Evolutionary conservation across 2,329 filamentous ascomycete species (phyloP), one percentile per base, ranked within the genome.

Genomic region (Stemphylium vesicarium): DNA sequence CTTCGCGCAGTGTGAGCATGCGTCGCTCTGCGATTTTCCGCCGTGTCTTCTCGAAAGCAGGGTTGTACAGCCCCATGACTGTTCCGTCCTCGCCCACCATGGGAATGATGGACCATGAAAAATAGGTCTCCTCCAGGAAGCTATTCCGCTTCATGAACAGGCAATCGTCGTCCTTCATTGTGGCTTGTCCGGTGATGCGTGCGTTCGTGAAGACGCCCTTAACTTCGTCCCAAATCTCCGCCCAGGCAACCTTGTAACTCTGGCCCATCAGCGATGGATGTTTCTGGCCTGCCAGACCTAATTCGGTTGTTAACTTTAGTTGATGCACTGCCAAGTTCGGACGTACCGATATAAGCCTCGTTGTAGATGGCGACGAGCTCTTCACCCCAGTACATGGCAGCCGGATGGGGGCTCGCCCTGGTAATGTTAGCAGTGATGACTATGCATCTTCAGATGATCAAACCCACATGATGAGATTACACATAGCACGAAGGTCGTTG

Each of bases 111-210:
- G 87, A 90, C 90, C 90, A 94, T 11, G 88, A 90, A 71, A 94
- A 94, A 69, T 90, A 94, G 0, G 89, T 87, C 69, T 95, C 91
- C 73, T 96, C 90, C 1, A 91, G 75, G 57, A 84, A 91, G 1
- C 86, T 85, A 59, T 85, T 84, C 7, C 91, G 84, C 41, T 83
- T 80, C 29, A 95, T 82, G 65, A 92, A 92, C 1, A 94, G 79
- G 52, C 85, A 86, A 59, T 94, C 89, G 64, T 95, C 91, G 61
- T 93, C 87, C 72, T 92, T 94, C 88, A 93, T 91, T 0, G 88
- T 92, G 0, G 90, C 88, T 75, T 92, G 87, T 0, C 90, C 91
- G 4, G 86, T 88, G 35, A 83, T 75, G 72, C 83, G 84, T 0
- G 90, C 91, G 56, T 80, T 85, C 15, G 82, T 79, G 60, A 95